A percentile compares a stretch with the other conserved stretches of the same genome.
phyloP scores from a whole-genome alignment of 192 early-diverging fungal species.

The Umbelopsis vinacea region DNA sequence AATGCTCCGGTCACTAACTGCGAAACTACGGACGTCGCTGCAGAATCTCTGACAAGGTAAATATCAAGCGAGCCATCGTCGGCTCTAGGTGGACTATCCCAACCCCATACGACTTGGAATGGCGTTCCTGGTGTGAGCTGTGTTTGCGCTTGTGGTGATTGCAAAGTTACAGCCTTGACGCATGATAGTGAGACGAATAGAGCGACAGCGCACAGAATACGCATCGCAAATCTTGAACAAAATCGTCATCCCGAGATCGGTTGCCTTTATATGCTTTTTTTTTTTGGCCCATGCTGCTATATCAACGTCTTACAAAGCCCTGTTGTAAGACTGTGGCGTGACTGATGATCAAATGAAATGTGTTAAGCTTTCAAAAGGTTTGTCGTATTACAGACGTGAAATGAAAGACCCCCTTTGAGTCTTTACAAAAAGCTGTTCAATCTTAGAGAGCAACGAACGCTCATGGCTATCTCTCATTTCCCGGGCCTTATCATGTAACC shows the following conservation, averaged over 20 bases:
- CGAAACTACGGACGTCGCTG: neutral
- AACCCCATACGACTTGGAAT: neutral
- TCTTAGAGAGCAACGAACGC: too few species aligned
- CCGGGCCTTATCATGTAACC: neutral
- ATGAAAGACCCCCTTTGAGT: too few species aligned
- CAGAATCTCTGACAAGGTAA: neutral
- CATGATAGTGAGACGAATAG: neutral
- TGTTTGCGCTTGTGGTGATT: neutral
- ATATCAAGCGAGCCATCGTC: neutral
- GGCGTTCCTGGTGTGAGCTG: neutral
- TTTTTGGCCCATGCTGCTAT: neutral
- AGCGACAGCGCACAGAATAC: neutral
- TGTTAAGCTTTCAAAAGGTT: neutral
- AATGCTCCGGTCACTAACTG: neutral
- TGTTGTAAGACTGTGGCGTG: conserved; percentile 2
- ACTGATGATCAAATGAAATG: neutral
- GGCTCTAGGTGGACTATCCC: neutral
- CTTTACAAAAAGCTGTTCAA: too few species aligned
- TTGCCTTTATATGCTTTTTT: neutral
- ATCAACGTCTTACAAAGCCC: neutral
- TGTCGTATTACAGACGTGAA: neutral
- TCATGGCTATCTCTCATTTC: too few species aligned
- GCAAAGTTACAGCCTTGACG: neutral
- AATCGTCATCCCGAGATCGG: neutral
- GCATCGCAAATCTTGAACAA: neutral